Base-by-base conservation (phyloP, 768 basidiomycete genomes). In the Psilocybe cubensis region DNA sequence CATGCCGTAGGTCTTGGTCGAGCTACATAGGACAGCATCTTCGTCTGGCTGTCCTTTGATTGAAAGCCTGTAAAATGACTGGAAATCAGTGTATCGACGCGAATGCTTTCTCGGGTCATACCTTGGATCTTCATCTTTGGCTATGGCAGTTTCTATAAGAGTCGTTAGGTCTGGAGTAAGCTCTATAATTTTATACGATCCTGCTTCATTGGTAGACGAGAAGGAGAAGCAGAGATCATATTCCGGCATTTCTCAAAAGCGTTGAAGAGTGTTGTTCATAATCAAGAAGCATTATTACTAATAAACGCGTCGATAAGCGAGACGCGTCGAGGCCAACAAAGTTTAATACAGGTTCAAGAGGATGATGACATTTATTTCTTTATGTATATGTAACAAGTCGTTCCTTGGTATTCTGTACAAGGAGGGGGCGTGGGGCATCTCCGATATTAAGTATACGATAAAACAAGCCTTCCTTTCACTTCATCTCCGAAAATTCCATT, bases 11-110 rank as follows among this genome's bases (percentile, higher is more conserved):
- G 96, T 98, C 68, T 83, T 86, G 56, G 87, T 80, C 0, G 78
- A 63, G 0, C 95, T 96, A 70, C 96, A 98, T 8, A 96, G 74
- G 0, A 97, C 94, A 0, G 96, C 96, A 64, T 96, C 90, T 63
- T 98, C 95, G 25, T 81, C 80, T 1, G 84, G 71, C 42, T 86
- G 77, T 6, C 96, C 96, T 70, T 94, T 96, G 73, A 98, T 88
- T 24, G 81, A 79, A 52, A 94, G 70, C 40, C 90, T 90, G 63
- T 47, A 56, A 55, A 58, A 52, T 58, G n/a, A n/a, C n/a, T n/a
- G n/a, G 55, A 33, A 48, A 44, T 65, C 35, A 51, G 60, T 45
- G 47, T 2, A 46, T 50, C 21, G 55, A 31, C 21, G 27, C 33
- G 2, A 29, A 52, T 7, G n/a, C 14, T 46, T 44, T 48, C 23